Evolutionary conservation across 202 grass and related monocot species (phyloP).

Genomic region (Setaria italica): DNA sequence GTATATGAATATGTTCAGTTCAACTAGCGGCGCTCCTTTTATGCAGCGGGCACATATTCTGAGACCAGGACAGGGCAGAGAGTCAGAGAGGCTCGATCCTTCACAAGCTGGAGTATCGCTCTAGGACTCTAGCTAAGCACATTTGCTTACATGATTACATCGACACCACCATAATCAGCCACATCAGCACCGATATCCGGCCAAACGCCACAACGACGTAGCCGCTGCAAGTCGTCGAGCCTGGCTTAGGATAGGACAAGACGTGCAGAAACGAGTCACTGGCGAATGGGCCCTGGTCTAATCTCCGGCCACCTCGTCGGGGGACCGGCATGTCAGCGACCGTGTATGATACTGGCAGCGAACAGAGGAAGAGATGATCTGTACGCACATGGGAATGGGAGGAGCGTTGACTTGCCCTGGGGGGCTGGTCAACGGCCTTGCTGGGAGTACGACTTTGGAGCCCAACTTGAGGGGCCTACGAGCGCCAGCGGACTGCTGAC

Average conservation of each 20-base stretch:
- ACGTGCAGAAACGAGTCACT: neutral
- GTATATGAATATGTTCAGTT: neutral
- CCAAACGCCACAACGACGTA: neutral
- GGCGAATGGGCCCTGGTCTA: neutral
- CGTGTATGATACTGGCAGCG: neutral
- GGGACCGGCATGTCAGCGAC: neutral
- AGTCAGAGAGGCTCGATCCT: no score
- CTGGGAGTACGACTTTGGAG: neutral
- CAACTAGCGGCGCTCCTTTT: neutral
- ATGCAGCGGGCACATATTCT: neutral
- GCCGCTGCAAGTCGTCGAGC: neutral
- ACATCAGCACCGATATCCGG: neutral
- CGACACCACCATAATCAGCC: neutral
- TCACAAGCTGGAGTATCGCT: no score
- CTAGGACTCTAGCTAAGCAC: neutral
- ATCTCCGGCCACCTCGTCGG: neutral
- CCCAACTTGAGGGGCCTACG: neutral
- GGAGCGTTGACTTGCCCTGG: slow-evolving; percentile 14
- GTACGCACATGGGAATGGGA: slow-evolving; percentile 7
- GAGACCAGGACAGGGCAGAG: neutral
- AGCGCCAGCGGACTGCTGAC: slow-evolving; percentile 18
- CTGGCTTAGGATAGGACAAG: neutral
- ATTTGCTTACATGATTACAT: neutral
- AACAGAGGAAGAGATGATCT: neutral
- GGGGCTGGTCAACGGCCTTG: neutral